phyloP scores from a whole-genome alignment of 495 filamentous ascomycete genomes.

The Aspergillus kassunensis region DNA sequence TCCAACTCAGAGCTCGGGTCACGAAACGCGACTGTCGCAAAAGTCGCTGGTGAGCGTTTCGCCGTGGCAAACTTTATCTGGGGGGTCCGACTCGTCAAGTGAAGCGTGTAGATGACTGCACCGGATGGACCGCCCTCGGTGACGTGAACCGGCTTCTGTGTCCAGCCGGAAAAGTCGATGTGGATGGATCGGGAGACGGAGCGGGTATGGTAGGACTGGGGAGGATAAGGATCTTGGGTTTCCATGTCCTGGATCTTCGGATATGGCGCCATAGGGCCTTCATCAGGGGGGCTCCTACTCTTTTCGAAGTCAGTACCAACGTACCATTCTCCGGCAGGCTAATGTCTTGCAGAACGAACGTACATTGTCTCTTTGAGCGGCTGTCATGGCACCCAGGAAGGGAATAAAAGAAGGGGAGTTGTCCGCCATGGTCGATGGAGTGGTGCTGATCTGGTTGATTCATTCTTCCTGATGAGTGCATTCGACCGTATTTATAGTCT shows the following conservation, averaged over 20 bases:
- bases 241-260: background rate
- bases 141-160: background rate
- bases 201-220: constrained; percentile 7
- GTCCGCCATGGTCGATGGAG: background rate
- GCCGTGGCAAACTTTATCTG: background rate
- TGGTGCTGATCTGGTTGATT: background rate
- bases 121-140: background rate
- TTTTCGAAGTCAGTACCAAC: background rate
- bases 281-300: background rate
- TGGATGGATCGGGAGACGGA: constrained; percentile 1
- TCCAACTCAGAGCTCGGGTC: background rate
- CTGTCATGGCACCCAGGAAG: constrained; percentile 3
- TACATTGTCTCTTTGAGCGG: background rate
- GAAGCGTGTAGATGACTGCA: background rate
- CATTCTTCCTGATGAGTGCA: background rate
- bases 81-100: background rate
- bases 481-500: background rate
- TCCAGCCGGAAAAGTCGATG: constrained; percentile 6
- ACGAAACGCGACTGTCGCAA: background rate
- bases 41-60: background rate
- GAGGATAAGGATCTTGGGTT: constrained; percentile 1
- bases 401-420: constrained; percentile 8
- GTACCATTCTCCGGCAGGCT: background rate
- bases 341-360: background rate
- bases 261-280: background rate